Evolutionary conservation across 2,329 filamentous ascomycete genomes (phyloP).

Genomic region (Graphiopsis chlorocephala): DNA sequence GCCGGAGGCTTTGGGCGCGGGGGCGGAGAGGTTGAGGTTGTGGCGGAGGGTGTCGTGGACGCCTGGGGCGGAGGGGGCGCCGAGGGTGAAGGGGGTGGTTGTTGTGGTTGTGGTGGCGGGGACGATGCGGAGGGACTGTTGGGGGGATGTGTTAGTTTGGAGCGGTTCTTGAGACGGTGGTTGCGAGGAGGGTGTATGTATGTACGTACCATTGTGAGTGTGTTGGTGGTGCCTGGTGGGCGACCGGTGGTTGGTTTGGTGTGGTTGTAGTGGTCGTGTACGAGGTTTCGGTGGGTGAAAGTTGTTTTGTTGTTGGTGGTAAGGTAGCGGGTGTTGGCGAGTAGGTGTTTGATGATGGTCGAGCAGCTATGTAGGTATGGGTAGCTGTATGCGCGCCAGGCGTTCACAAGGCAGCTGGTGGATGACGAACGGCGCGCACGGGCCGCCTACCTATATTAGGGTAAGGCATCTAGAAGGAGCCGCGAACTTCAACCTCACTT

Average conservation of each 20-base stretch:
- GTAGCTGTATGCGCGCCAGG: background rate
- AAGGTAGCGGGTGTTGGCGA: background rate
- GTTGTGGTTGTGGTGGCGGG: conserved; percentile 64
- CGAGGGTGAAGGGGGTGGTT: conserved; percentile 49
- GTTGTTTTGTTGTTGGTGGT: background rate
- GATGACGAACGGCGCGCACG: conserved; percentile 5
- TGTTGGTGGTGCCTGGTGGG: background rate
- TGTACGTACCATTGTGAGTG: conserved; percentile 10
- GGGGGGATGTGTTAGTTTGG: background rate
- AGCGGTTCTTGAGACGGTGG: background rate
- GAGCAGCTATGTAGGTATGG: background rate
- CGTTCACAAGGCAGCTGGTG: conserved; percentile 4
- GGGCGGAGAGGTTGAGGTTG: conserved; percentile 62
- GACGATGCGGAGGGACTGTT: conserved; percentile 70
- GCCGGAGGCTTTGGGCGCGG: conserved; percentile 50
- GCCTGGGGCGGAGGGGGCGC: conserved; percentile 86
- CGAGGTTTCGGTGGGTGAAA: background rate
- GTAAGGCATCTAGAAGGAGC: background rate
- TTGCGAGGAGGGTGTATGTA: background rate
- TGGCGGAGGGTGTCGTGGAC: conserved; percentile 90
- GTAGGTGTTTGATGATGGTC: conserved; percentile 1
- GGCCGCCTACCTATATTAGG: background rate
- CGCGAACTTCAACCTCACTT: background rate
- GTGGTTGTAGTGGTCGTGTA: background rate
- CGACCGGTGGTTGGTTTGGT: background rate